Base-by-base conservation (phyloP, 306 rosid genomes). In the Pyrus communis region DNA sequence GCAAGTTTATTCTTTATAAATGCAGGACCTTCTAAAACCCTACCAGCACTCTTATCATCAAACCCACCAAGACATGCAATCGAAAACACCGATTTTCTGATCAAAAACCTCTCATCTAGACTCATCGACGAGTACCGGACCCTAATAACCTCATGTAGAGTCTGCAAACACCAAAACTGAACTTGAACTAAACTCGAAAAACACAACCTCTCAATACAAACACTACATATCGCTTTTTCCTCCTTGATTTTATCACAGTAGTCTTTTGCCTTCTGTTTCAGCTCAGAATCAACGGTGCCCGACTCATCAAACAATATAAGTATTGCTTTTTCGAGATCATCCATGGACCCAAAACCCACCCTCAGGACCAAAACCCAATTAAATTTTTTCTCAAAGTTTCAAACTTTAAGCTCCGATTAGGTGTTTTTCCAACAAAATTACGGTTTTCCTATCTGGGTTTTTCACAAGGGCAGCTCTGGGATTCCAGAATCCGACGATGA, bases 101-200 rank as follows among this genome's bases (percentile, higher is more conserved):
- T 91, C 85, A 89, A 70, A 76, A 84, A 86, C 89, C 80, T 92
- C 88, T 92, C 97, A 2, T 93, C 92, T 5, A 65, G 85, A 71
- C 89, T 77, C 85, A 88, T 84, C 78, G 90, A 82, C 15, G 90
- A 82, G 84, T 95, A 92, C n/a, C 97, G 84, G 23, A 80, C 77
- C 73, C 84, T 88, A 73, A 95, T 87, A 54, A 85, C 86, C 59
- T 92, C 99, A 2, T 90, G 96, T 9, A 95, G 87, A 3, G 99
- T 86, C 86, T 95, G 97, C 38, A 95, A 83, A 78, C 92, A 88
- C 99, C 99, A 95, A 84, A 95, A 95, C 85, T 90, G 99, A 38
- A 92, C 95, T 82, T 92, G 93, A 64, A 84, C 90, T 3, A 90
- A 76, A 83, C 78, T 87, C 30, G 99, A 88, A 75, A 78, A 86